These are phyloP conservation scores for Hemisphaericaspora xylofermentans DNA, from an alignment of 1,139 yeast genomes.

Conservation along the genomic window DNA sequence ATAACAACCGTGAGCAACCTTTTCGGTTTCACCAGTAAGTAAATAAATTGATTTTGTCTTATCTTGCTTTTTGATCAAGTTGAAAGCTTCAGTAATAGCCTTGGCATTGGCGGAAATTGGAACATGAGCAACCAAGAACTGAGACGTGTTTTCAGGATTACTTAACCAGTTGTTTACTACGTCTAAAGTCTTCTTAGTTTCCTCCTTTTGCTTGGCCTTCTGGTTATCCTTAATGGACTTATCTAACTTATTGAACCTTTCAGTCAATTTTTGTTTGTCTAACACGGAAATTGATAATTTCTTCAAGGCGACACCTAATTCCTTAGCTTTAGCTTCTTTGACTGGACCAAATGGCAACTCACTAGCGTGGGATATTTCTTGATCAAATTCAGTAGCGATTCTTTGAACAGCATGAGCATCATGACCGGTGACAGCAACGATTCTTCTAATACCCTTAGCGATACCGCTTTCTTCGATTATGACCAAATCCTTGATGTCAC, in stretches of 20 bases:
- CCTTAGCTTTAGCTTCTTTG: constrained; percentile 80
- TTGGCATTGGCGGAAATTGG: constrained; percentile 83
- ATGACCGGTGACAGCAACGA: constrained; percentile 92
- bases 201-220: constrained; percentile 85
- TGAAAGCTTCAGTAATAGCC: constrained; percentile 91
- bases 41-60: constrained; percentile 78
- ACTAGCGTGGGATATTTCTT: constrained; percentile 57
- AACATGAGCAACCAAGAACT: constrained; percentile 65
- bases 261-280: constrained; percentile 73
- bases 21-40: constrained; percentile 72
- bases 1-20: constrained; percentile 94
- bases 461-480: constrained; percentile 94
- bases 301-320: constrained; percentile 79
- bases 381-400: constrained; percentile 69
- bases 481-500: constrained; percentile 88
- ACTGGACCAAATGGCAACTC: constrained; percentile 60
- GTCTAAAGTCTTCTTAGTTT: constrained; percentile 76
- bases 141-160: constrained; percentile 41
- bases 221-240: constrained; percentile 85
- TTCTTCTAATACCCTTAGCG: constrained; percentile 97
- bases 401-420: constrained; percentile 90
- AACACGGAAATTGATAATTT: constrained; percentile 80
- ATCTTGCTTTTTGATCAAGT: constrained; percentile 74
- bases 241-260: constrained; percentile 73
- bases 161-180: constrained; percentile 71